Evolutionary conservation across 2,329 filamentous ascomycete genomes (phyloP).

Genomic region (Neofusicoccum umdonicola): DNA sequence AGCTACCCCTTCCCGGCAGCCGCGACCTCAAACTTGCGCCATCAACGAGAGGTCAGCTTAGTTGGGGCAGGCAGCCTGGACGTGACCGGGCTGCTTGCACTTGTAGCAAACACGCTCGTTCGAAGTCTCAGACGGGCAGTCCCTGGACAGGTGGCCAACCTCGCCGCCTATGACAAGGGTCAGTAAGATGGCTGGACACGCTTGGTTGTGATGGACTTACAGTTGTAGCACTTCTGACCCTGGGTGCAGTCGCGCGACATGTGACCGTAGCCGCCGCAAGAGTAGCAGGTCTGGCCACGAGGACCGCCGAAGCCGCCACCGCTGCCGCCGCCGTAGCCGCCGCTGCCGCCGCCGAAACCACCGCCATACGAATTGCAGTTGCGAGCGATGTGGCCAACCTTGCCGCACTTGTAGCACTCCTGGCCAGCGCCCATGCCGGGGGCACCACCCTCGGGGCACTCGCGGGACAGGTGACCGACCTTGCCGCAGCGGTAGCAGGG

Average conservation of each 20-base stretch:
- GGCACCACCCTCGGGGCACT: constrained; percentile 63
- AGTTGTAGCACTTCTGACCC: constrained; percentile 99
- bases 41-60: constrained; percentile 42
- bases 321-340: constrained; percentile 45
- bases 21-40: constrained; percentile 15
- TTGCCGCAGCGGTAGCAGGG: constrained; percentile 72
- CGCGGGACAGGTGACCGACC: constrained; percentile 86
- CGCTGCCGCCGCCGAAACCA: constrained; percentile 47
- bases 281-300: constrained; percentile 80
- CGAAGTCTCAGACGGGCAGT: constrained; percentile 90
- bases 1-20: constrained; percentile 1
- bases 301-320: constrained; percentile 49
- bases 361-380: constrained; percentile 71
- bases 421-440: constrained; percentile 50
- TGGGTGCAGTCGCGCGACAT: constrained; percentile 98
- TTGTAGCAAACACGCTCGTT: constrained; percentile 98
- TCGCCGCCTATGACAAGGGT: constrained; percentile 59
- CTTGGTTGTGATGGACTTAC: constrained; percentile 45
- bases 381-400: constrained; percentile 93
- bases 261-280: constrained; percentile 94
- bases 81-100: constrained; percentile 82
- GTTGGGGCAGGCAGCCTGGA: constrained; percentile 91
- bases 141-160: constrained; percentile 90
- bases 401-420: constrained; percentile 97
- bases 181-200: constrained; percentile 21